Percentiles rank a stretch among this genome's conserved stretches.
Evolutionary conservation across 371 early-diverging fungal genomes (phyloP).

Genomic region (Cokeromyces recurvatus): DNA sequence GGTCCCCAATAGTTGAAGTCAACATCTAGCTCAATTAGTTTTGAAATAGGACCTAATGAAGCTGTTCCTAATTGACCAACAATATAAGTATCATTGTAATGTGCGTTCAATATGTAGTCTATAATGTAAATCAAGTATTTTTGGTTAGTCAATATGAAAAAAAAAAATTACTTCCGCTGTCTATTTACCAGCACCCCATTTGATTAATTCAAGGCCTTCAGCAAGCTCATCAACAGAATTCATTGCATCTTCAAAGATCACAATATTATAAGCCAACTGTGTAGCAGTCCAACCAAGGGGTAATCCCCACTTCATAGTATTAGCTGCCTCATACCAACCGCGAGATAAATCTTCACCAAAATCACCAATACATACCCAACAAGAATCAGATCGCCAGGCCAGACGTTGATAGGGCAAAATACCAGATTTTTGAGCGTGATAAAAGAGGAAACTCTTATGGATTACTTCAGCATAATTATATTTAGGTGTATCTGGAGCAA

Average conservation of each 20-base stretch:
- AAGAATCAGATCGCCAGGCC: slow-evolving; percentile 57
- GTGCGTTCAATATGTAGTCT: slow-evolving; percentile 50
- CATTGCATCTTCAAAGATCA: slow-evolving; percentile 49
- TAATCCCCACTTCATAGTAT: slow-evolving; percentile 62
- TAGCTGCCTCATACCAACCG: slow-evolving; percentile 63
- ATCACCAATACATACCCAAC: slow-evolving; percentile 49
- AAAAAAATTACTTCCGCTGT: background rate
- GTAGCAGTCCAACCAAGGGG: slow-evolving; percentile 50
- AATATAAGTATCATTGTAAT: slow-evolving; percentile 47
- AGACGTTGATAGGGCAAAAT: slow-evolving; percentile 49
- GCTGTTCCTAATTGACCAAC: slow-evolving; percentile 52
- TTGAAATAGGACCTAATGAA: slow-evolving; percentile 42
- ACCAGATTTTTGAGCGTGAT: slow-evolving; percentile 54
- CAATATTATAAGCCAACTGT: slow-evolving; percentile 51
- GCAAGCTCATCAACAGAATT: slow-evolving; percentile 47
- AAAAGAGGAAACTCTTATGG: slow-evolving; percentile 53
- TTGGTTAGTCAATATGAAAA: background rate
- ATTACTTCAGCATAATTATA: slow-evolving; percentile 53
- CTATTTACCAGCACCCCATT: slow-evolving; percentile 48
- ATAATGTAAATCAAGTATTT: too few species aligned
- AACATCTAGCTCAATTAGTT: slow-evolving; percentile 42
- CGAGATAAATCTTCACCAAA: slow-evolving; percentile 53
- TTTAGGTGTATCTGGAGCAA: slow-evolving; percentile 41
- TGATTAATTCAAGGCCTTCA: slow-evolving; percentile 45
- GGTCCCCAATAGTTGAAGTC: slow-evolving; percentile 61